These are phyloP conservation scores for Penstemon davidsonii DNA, from an alignment of 257 asterid genomes.

Conservation along the genomic window DNA sequence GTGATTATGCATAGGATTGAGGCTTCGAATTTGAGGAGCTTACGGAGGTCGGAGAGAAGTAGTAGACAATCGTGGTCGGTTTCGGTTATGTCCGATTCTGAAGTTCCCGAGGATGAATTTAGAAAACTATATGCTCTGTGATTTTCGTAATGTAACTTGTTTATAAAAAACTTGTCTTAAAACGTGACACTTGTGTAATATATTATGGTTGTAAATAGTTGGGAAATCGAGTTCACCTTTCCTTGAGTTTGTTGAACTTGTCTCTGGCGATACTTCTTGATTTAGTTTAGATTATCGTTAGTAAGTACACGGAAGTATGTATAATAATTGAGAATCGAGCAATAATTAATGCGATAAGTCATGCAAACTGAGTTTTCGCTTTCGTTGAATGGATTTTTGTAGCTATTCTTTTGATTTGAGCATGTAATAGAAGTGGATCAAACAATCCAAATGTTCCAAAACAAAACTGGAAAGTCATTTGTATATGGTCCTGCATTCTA, in stretches of 20 bases:
- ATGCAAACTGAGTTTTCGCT: background rate
- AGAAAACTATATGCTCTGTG: constrained; percentile 71
- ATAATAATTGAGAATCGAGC: too few species aligned
- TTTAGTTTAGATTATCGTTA: too few species aligned
- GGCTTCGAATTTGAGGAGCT: constrained; percentile 66
- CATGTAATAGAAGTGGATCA: constrained; percentile 11
- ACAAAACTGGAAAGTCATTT: constrained; percentile 29
- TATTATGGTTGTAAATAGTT: too few species aligned
- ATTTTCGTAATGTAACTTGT: constrained; percentile 9
- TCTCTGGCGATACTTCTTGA: too few species aligned
- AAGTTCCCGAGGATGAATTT: constrained; percentile 46
- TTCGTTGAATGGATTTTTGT: constrained; percentile 21
- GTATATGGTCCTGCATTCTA: constrained; percentile 34
- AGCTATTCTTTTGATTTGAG: constrained; percentile 20
- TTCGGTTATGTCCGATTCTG: constrained; percentile 54
- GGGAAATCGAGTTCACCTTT: too few species aligned
- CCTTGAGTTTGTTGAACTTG: too few species aligned
- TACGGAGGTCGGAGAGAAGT: constrained; percentile 46
- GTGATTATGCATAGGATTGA: constrained; percentile 65
- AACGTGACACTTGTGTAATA: constrained; percentile 14
- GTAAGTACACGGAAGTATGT: too few species aligned
- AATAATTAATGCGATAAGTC: too few species aligned
- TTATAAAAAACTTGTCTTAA: background rate
- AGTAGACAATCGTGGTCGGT: constrained; percentile 52
- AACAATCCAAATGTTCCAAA: constrained; percentile 37